Evolutionary conservation across 2,329 filamentous ascomycete species (phyloP).

Genomic region (Aspergillus viridinutans): DNA sequence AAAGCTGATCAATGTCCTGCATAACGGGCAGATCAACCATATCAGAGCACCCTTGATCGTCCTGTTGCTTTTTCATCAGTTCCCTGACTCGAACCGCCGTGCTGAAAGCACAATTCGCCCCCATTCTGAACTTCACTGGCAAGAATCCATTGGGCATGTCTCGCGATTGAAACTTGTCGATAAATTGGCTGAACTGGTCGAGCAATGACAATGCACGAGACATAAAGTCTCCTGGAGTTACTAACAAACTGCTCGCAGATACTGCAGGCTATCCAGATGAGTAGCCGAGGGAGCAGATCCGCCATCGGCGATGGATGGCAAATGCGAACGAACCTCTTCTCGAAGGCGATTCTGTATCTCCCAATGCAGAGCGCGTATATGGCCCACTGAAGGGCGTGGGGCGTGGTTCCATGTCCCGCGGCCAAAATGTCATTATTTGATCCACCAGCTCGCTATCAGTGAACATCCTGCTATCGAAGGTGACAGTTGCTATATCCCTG

Average conservation of each 20-base stretch:
- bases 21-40: neutral
- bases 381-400: neutral
- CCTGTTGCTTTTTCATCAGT: neutral
- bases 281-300: neutral
- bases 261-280: slow-evolving; percentile 3
- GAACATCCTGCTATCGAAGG: neutral
- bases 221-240: neutral
- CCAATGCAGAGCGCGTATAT: neutral
- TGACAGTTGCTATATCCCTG: neutral
- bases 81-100: neutral
- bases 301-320: neutral
- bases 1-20: neutral
- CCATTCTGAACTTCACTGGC: neutral
- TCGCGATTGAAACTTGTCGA: neutral
- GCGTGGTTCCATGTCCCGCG: neutral
- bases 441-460: neutral
- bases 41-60: neutral
- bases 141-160: neutral
- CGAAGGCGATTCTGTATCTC: neutral
- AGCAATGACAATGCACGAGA: neutral
- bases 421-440: neutral
- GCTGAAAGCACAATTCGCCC: neutral
- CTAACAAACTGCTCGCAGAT: slow-evolving; percentile 3
- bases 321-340: neutral
- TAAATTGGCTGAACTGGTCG: neutral